These are phyloP conservation scores for Hyphodiscus hymeniophilus DNA, from an alignment of 495 filamentous ascomycete species.

Conservation along the genomic window DNA sequence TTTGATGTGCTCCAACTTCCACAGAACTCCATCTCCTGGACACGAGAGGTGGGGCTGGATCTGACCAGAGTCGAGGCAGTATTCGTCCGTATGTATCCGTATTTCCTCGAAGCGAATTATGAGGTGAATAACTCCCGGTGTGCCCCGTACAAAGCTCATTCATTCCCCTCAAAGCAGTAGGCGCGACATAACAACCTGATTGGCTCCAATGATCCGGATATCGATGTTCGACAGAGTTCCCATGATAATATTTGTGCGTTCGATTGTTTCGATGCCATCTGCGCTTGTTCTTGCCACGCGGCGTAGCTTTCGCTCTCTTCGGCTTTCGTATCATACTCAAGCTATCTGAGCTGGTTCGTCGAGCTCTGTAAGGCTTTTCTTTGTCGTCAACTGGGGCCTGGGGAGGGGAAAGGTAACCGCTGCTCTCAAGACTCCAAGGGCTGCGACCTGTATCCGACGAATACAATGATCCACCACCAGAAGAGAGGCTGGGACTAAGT, in stretches of 20 bases:
- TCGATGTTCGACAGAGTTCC: neutral
- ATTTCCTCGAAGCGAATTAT: neutral
- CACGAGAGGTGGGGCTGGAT: no score
- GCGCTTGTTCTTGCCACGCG: neutral
- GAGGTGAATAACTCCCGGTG: neutral
- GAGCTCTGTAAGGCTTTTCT: constrained; percentile 13
- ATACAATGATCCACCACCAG: constrained; percentile 1
- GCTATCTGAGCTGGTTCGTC: neutral
- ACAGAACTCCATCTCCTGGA: constrained; percentile 20
- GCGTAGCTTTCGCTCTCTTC: constrained; percentile 6
- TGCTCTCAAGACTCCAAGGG: constrained; percentile 4
- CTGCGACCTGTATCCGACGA: constrained; percentile 2
- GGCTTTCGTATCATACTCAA: constrained; percentile 11
- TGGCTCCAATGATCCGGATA: constrained; percentile 1
- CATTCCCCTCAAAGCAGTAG: constrained; percentile 2
- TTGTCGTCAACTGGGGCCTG: neutral
- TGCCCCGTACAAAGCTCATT: constrained; percentile 4
- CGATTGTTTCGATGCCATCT: neutral
- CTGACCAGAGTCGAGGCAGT: neutral
- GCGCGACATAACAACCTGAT: constrained; percentile 6
- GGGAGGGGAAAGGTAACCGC: constrained; percentile 4
- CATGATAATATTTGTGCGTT: no score
- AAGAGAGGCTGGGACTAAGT: neutral
- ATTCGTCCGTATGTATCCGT: neutral
- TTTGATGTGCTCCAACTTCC: constrained; percentile 8